Evolutionary conservation across 495 filamentous ascomycete species (phyloP), one percentile per base, ranked within the genome.

Genomic region (Astrothelium subdiscretum): DNA sequence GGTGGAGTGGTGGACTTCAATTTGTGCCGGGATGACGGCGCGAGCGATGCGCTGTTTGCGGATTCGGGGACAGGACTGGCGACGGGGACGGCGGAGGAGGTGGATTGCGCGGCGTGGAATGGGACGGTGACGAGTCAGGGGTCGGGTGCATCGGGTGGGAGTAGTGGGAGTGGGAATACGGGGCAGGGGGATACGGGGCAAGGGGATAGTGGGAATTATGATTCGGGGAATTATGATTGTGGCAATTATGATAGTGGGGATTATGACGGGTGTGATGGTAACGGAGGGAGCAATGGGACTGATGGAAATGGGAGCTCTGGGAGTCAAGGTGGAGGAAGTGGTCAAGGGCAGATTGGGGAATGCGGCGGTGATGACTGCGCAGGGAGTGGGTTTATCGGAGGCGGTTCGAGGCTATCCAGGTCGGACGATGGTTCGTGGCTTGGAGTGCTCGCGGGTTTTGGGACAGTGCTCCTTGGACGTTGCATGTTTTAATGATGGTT

Each of bases 1-100:
- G 74, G 74, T 51, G 72, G 68, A 20, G 66, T 72, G 31, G 62
- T 75, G 1, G 68, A 76, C 63, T 75, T 76, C 66, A 70, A 76
- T 59, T 67, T 76, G 29, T 76, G 74, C 65, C 68, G 57, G 13
- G 74, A 75, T 57, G 64, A 65, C 20, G 70, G 69, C 0, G 73
- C 74, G 10, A 64, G 64, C 18, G 62, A 54, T 5, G 72, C 74
- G 11, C 61, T 76, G 31, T 75, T 76, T 52, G 70, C 69, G 8
- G 62, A 62, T 29, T 61, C 58, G 18, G 72, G 72, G 22, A 59
- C 71, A 20, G 62, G 67, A 1, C 58, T 72, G 38, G 70, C 69
- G 11, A 58, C 65, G 10, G 73, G 73, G 2, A 69, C 60, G 3
- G 73, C 71, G 42, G 62, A 51, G 26, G 29, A 68, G 63, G 73